A percentile compares a stretch with the other conserved stretches of the same genome.
Evolutionary conservation across 352 stramenopile genomes (phyloP).

Genomic region (Albugo laibachii): DNA sequence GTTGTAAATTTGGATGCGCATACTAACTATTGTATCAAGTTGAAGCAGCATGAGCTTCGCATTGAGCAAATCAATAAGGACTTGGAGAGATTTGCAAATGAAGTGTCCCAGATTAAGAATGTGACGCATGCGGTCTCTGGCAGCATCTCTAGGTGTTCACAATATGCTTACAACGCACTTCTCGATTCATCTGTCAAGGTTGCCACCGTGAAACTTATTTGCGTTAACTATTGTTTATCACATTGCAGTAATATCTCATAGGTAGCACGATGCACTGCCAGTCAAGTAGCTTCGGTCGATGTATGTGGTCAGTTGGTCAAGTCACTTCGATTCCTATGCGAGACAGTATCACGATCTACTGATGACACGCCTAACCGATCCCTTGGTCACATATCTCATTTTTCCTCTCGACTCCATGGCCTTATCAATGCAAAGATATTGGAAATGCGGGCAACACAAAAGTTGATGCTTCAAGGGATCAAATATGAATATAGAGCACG

Average conservation of each 20-base stretch:
- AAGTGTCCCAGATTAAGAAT: not conserved
- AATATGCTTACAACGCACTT: conserved; percentile 12
- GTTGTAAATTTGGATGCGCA: conserved; percentile 42
- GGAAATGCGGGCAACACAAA: conserved; percentile 68
- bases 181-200: conserved; percentile 15
- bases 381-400: conserved; percentile 32
- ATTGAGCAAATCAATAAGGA: conserved; percentile 56
- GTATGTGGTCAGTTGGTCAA: conserved; percentile 58
- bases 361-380: conserved; percentile 14
- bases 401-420: conserved; percentile 29
- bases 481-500: conserved; percentile 14
- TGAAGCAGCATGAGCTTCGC: conserved; percentile 48
- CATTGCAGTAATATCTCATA: conserved; percentile 6
- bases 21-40: conserved; percentile 65
- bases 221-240: not conserved
- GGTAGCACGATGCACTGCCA: conserved; percentile 47
- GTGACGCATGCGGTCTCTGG: conserved; percentile 16
- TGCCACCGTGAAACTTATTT: conserved; percentile 29
- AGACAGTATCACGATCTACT: conserved; percentile 20
- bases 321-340: conserved; percentile 44
- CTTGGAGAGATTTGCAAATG: conserved; percentile 21
- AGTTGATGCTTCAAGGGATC: conserved; percentile 41
- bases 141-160: conserved; percentile 4
- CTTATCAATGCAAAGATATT: conserved; percentile 77
- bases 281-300: conserved; percentile 52